Percentiles rank a stretch among this genome's conserved stretches.
Conservation (phyloP, 176 grass and related monocot genomes). For the Themeda triandra region DNA sequence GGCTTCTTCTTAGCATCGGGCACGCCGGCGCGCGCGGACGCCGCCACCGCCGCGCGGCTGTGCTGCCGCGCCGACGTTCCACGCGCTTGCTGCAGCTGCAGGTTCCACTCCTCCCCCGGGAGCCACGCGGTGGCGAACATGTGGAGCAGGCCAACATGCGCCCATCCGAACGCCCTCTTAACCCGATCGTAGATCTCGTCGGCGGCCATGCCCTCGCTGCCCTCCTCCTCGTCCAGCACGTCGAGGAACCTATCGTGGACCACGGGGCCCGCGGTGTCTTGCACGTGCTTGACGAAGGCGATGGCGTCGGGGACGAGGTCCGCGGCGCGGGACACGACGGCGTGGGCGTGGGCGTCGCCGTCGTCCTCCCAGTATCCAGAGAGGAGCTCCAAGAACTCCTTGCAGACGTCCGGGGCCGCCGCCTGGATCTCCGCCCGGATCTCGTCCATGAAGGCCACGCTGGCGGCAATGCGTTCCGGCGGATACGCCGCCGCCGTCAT, state of each 20-base stretch:
- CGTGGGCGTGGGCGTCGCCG: no score
- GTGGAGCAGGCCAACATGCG: not conserved
- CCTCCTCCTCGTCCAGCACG: not conserved
- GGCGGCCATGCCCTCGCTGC: not conserved
- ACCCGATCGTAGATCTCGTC: not conserved
- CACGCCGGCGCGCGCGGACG: not conserved
- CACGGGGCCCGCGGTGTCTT: rapidly evolving
- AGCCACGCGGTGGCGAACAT: not conserved
- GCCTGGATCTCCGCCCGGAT: not conserved
- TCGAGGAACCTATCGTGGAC: not conserved
- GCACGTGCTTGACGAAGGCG: not conserved
- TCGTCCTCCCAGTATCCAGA: rapidly evolving
- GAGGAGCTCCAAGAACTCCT: not conserved
- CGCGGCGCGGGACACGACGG: not conserved
- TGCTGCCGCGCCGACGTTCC: not conserved
- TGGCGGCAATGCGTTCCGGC: not conserved
- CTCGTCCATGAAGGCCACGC: not conserved
- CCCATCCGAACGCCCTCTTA: not conserved
- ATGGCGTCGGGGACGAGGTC: no score
- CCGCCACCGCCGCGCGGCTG: not conserved
- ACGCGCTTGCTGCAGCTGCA: not conserved
- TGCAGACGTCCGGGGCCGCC: not conserved
- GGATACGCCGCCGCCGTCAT: not conserved
- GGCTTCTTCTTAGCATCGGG: not conserved
- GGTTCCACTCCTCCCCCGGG: not conserved